Percentiles rank a stretch among this genome's conserved stretches.
Evolutionary conservation across 1,284 basidiomycete species (phyloP).

Genomic region (Trichosporon sp.): DNA sequence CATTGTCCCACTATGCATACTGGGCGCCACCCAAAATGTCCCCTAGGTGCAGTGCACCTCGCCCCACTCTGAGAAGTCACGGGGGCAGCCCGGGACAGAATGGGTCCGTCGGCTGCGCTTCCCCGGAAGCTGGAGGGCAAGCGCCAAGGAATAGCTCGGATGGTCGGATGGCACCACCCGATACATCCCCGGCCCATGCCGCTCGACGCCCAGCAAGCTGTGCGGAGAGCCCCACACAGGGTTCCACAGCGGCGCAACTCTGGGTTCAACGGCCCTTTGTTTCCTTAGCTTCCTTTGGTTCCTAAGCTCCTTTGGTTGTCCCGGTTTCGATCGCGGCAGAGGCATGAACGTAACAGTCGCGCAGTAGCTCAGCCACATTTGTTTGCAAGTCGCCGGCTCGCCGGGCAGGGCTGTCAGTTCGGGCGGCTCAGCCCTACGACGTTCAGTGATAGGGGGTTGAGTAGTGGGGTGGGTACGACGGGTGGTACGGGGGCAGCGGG

Average conservation of each 20-base stretch:
- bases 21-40: constrained; percentile 2
- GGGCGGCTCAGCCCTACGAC: background rate
- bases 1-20: background rate
- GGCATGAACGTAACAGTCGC: background rate
- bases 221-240: background rate
- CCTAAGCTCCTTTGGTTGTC: background rate
- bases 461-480: background rate
- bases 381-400: too few species aligned
- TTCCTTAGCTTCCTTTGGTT: background rate
- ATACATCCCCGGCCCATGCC: background rate
- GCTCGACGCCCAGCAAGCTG: background rate
- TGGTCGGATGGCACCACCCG: too few species aligned
- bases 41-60: background rate
- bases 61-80: background rate
- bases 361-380: background rate
- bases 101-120: background rate
- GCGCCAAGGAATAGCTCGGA: too few species aligned
- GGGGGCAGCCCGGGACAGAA: background rate
- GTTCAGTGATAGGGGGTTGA: background rate
- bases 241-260: background rate
- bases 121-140: background rate
- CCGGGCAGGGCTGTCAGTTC: too few species aligned
- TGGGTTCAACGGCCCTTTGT: background rate
- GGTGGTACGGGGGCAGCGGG: too few species aligned
- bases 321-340: background rate